Conservation (phyloP, 1,139 yeast species). For the Zygosaccharomyces pseudobailii region DNA sequence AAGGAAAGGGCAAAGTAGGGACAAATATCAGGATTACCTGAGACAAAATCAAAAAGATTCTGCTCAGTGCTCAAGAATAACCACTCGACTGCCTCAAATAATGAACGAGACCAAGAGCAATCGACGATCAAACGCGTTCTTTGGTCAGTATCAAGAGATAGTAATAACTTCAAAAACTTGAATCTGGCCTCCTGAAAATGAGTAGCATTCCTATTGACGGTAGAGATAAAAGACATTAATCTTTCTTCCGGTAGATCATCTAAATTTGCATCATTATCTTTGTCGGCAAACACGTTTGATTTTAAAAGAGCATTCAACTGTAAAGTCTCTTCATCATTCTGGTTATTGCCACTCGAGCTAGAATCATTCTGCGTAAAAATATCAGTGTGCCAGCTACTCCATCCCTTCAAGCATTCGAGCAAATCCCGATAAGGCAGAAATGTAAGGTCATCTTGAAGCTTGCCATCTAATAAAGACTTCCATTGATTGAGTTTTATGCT, state of each 20-base stretch:
- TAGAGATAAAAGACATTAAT: conserved; percentile 34
- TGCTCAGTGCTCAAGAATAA: conserved; percentile 36
- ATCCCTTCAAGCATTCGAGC: conserved; percentile 36
- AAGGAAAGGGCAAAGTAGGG: conserved; percentile 36
- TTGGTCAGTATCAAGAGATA: conserved; percentile 28
- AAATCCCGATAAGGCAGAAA: conserved; percentile 35
- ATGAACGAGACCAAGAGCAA: conserved; percentile 27
- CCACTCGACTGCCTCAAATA: conserved; percentile 31
- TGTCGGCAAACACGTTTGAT: conserved; percentile 26
- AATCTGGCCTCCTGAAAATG: conserved; percentile 49
- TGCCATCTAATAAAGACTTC: conserved; percentile 16
- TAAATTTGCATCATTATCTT: conserved; percentile 12
- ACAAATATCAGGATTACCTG: conserved; percentile 9
- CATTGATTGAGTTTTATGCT: conserved; percentile 12
- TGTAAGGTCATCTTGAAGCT: conserved; percentile 2
- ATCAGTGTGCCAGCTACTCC: conserved; percentile 42
- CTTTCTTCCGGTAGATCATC: conserved; percentile 26
- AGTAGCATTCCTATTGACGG: conserved; percentile 33
- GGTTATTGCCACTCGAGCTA: conserved; percentile 3
- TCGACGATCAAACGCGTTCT: conserved; percentile 33
- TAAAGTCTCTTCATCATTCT: conserved; percentile 17
- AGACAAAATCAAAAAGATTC: conserved; percentile 19
- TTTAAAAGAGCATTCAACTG: conserved; percentile 30
- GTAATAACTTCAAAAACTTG: conserved; percentile 40
- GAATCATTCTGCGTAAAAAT: conserved; percentile 32